These are phyloP conservation scores for Termitomyces sp. DNA, from an alignment of 768 basidiomycete species.

Conservation along the genomic window DNA sequence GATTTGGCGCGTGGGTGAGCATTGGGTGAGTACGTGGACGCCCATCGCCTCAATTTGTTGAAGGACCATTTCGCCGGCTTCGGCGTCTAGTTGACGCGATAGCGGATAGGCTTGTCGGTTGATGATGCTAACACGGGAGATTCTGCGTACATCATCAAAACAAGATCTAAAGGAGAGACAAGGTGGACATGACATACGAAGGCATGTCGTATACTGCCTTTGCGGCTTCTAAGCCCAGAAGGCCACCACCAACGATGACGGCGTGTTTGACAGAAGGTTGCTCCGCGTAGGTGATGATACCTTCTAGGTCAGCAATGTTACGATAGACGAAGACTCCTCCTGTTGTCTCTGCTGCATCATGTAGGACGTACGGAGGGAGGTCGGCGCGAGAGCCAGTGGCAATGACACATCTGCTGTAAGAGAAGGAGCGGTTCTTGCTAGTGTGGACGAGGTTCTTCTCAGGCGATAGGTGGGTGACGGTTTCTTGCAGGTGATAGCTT, in stretches of 20 bases:
- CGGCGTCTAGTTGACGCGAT: conserved; percentile 27
- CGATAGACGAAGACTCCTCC: conserved; percentile 72
- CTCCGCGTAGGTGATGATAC: conserved; percentile 59
- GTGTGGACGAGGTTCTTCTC: conserved; percentile 44
- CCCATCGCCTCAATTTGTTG: conserved; percentile 21
- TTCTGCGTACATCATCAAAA: neutral
- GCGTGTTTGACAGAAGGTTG: conserved; percentile 43
- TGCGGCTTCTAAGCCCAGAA: conserved; percentile 74
- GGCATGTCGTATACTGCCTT: conserved; percentile 31
- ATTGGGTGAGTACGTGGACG: conserved; percentile 11
- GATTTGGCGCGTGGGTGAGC: conserved; percentile 14
- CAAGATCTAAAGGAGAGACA: neutral
- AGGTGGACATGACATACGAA: neutral
- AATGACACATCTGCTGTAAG: conserved; percentile 64
- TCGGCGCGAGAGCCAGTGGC: conserved; percentile 70
- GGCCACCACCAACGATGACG: conserved; percentile 65
- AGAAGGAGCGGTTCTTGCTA: conserved; percentile 39
- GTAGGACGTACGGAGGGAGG: conserved; percentile 56
- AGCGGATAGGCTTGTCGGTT: conserved; percentile 7
- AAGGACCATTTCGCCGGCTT: conserved; percentile 25
- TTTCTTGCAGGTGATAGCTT: conserved; percentile 47
- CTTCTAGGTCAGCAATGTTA: conserved; percentile 66
- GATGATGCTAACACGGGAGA: conserved; percentile 11
- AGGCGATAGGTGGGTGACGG: conserved; percentile 38
- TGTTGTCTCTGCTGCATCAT: conserved; percentile 34